Percentiles rank a stretch among this genome's conserved stretches.
These are phyloP conservation scores for Polyporus tsugae DNA, from an alignment of 1,284 basidiomycete species.

Conservation along the genomic window DNA sequence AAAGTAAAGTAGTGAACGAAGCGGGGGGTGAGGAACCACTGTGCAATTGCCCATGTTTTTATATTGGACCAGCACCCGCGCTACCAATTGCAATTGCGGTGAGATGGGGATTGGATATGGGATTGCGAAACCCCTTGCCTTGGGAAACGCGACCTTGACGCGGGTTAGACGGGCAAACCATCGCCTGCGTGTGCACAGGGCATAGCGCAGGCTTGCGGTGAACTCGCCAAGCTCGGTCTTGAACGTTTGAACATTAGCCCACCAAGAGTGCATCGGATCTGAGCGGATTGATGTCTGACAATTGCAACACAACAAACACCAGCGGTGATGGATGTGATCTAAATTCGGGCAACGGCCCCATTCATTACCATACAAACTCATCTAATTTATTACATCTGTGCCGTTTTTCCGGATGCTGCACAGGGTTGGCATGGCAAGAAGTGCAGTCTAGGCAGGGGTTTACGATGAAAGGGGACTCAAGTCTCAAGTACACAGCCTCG, in stretches of 20 bases:
- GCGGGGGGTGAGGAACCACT: neutral
- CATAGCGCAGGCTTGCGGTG: neutral
- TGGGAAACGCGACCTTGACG: neutral
- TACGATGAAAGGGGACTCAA: neutral
- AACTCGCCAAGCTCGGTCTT: neutral
- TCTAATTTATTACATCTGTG: neutral
- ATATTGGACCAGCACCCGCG: neutral
- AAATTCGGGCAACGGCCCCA: neutral
- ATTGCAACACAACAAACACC: neutral
- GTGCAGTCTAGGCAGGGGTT: neutral
- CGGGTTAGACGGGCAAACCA: neutral
- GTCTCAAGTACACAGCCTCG: conserved; percentile 4
- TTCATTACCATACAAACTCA: neutral
- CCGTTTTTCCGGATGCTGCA: neutral
- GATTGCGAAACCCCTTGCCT: neutral
- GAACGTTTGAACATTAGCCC: neutral
- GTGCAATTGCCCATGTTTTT: neutral
- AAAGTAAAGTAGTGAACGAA: conserved; percentile 18
- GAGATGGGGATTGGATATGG: neutral
- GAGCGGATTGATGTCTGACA: neutral
- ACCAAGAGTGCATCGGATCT: neutral
- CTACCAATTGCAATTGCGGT: neutral
- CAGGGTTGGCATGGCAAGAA: neutral
- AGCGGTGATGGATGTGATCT: conserved; percentile 3
- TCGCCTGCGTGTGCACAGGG: neutral